Conservation (phyloP, 805 yeast genomes). For the Myxozyma nipponensis region DNA sequence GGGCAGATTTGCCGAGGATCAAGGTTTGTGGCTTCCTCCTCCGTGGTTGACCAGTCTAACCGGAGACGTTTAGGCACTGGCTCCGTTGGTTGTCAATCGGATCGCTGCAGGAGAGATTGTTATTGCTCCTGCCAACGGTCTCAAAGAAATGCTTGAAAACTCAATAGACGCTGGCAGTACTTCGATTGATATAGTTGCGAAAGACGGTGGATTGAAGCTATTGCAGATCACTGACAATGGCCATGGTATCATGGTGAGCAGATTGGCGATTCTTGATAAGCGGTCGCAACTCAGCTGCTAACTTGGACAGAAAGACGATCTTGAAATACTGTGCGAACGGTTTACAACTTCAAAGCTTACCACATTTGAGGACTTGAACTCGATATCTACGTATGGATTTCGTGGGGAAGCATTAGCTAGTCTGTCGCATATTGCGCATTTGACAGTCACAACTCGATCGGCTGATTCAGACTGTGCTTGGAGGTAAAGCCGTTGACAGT, state of each 20-base stretch:
- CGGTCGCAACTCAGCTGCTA: too few relatives aligned
- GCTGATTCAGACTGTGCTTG: constrained; percentile 61
- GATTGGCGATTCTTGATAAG: neutral
- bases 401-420: constrained; percentile 96
- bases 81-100: constrained; percentile 69
- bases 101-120: constrained; percentile 98
- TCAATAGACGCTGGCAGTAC: constrained; percentile 82
- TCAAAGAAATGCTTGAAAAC: constrained; percentile 90
- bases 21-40: constrained; percentile 11
- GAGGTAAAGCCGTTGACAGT: constrained; percentile 44
- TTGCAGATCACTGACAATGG: constrained; percentile 91
- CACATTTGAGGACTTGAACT: constrained; percentile 67
- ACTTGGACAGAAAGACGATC: constrained; percentile 50
- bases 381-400: constrained; percentile 81
- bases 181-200: constrained; percentile 69
- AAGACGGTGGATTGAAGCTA: constrained; percentile 87
- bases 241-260: constrained; percentile 53
- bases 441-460: constrained; percentile 75
- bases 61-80: constrained; percentile 46
- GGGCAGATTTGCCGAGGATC: constrained; percentile 8
- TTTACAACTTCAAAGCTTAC: constrained; percentile 85
- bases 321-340: constrained; percentile 78
- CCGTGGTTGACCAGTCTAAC: too few relatives aligned
- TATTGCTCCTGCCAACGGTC: constrained; percentile 87
- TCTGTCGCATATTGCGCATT: constrained; percentile 82